Base-by-base conservation (phyloP, 1,139 yeast species). In the Hansenula lynferdii region DNA sequence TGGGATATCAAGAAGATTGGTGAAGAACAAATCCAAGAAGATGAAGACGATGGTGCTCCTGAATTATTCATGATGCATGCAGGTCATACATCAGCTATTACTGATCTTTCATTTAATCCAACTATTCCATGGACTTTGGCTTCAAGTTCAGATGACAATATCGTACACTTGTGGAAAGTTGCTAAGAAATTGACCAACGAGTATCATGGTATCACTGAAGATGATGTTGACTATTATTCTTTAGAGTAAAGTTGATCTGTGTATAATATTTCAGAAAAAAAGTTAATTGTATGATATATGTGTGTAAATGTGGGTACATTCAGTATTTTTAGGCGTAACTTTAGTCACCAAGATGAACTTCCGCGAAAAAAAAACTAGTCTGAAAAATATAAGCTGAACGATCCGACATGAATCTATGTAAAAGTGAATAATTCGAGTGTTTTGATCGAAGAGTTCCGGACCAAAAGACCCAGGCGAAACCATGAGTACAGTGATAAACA, bases 61-160 rank as follows among this genome's bases (percentile, higher is more conserved):
- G 95, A 85, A 54, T 61, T 84, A 28, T 69, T 84, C 51, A 81
- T 84, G 89, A 81, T 85, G 80, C 95, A 85, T 53, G 94, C 92
- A 27, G 95, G 95, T 15, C 94, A 84, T 54, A 81, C 86, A 11
- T 83, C 87, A 11, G 72, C 82, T 2, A 81, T 85, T 10, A 78
- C 80, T 26, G 95, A 85, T 56, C 68, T 84, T 49, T 72, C 78
- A 34, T 80, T 86, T 72, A 81, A 82, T 53, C 79, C 82, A 4
- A 53, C 53, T 28, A 70, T 76, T 41, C 84, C 84, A 14, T 84
- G 90, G 90, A 72, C 85, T 24, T 54, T 83, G 41, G 86, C 84
- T 0, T 73, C 85, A 21, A 79, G 80, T 24, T 85, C 89, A 12
- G 90, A 82, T 53, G 89, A 84, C 47, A 84, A 84, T 53, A 77